Percentiles rank a stretch among this genome's conserved stretches.
phyloP scores from a whole-genome alignment of 306 rosid genomes.

The Oxytropis ochrocephala region DNA sequence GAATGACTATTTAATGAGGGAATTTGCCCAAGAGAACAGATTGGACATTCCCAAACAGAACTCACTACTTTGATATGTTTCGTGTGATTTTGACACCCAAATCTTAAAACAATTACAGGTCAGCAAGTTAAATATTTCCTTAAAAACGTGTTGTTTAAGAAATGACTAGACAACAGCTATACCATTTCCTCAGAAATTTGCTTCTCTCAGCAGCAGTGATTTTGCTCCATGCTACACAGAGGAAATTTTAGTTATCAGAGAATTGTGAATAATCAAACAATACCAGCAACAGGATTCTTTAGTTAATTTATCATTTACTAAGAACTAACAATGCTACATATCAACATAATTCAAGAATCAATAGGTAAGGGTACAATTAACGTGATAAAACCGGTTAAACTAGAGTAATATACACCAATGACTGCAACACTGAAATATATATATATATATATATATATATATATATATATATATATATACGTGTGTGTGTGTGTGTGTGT shows the following conservation, averaged over 20 bases:
- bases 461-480: background rate
- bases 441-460: too few species aligned
- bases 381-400: constrained; percentile 9
- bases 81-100: background rate
- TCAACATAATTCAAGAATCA: constrained; percentile 2
- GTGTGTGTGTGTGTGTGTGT: background rate
- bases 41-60: background rate
- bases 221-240: constrained; percentile 88
- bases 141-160: constrained; percentile 9
- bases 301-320: background rate
- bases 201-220: constrained; percentile 83
- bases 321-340: background rate
- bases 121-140: constrained; percentile 1
- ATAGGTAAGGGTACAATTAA: background rate
- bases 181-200: constrained; percentile 80
- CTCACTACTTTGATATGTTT: background rate
- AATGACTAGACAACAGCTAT: constrained; percentile 21
- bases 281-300: background rate
- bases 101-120: constrained; percentile 4
- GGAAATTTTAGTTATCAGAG: background rate
- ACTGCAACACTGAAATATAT: background rate
- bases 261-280: constrained; percentile 9
- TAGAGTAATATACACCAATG: background rate
- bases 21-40: background rate
- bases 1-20: background rate